These are phyloP conservation scores for Populus hybrid DNA, from an alignment of 441 rosid species.

Conservation along the genomic window DNA sequence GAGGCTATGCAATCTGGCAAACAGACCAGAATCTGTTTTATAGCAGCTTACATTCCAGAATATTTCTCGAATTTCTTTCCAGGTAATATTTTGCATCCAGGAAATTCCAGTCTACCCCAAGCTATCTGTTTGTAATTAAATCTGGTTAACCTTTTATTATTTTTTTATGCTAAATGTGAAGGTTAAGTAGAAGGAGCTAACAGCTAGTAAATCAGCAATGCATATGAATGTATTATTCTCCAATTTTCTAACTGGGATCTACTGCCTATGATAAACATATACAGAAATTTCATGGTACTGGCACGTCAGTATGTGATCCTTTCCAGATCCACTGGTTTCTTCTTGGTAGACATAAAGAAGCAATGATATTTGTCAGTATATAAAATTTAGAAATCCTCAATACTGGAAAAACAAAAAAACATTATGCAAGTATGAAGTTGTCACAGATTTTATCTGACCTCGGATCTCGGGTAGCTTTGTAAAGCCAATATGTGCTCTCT, in stretches of 20 bases:
- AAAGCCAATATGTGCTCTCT: slow-evolving; percentile 98
- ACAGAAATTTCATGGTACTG: not conserved
- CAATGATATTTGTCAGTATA: not conserved
- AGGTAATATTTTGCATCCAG: not conserved
- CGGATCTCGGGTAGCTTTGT: slow-evolving; percentile 94
- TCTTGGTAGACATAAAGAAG: not conserved
- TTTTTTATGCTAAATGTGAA: not conserved
- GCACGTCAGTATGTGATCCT: not conserved
- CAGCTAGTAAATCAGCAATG: slow-evolving; percentile 2
- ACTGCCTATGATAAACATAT: not conserved
- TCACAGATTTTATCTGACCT: slow-evolving; percentile 44
- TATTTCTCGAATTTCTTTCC: not conserved
- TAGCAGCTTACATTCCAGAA: not conserved
- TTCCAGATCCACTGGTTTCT: not conserved
- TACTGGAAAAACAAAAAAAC: not conserved
- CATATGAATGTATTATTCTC: not conserved
- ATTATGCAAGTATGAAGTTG: slow-evolving; percentile 1
- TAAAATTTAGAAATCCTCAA: not conserved
- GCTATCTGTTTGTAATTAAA: not conserved
- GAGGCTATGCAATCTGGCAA: not conserved
- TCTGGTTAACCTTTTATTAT: not conserved
- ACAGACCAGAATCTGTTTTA: too few species aligned
- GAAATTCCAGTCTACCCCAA: not conserved
- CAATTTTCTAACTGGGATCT: not conserved
- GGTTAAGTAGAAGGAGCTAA: not conserved